Percentiles rank a stretch among this genome's conserved stretches.
Evolutionary conservation across 371 early-diverging fungal genomes (phyloP).

Genomic region (Rhizopus microsporus): DNA sequence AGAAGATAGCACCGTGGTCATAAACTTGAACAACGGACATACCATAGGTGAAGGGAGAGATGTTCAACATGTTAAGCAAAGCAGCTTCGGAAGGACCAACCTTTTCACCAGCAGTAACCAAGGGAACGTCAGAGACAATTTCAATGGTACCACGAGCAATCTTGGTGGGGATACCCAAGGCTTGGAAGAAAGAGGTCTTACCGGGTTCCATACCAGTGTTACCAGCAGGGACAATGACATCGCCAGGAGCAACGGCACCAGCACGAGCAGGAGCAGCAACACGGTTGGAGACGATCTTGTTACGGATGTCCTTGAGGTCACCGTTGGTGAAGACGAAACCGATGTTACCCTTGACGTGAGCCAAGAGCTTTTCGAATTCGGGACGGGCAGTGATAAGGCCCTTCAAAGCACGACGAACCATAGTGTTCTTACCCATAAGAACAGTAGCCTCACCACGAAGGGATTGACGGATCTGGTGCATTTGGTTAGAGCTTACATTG

Average conservation of each 20-base stretch:
- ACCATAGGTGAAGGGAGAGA: slow-evolving; percentile 99
- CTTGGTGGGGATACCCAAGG: slow-evolving; percentile 99
- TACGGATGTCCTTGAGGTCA: slow-evolving; percentile 95
- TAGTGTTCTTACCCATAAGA: slow-evolving; percentile 99
- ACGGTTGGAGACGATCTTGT: slow-evolving; percentile 90
- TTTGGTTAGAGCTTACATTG: slow-evolving; percentile 99
- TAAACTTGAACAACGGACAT: slow-evolving; percentile 93
- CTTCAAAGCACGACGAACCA: slow-evolving; percentile 97
- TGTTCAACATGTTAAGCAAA: slow-evolving; percentile 98
- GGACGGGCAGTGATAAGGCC: slow-evolving; percentile 80
- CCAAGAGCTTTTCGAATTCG: slow-evolving; percentile 84
- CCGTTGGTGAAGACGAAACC: slow-evolving; percentile 99
- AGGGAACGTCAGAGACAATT: slow-evolving; percentile 95
- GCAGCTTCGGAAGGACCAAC: slow-evolving; percentile 99
- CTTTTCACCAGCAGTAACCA: slow-evolving; percentile 89
- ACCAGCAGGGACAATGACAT: slow-evolving; percentile 96
- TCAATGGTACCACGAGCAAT: slow-evolving; percentile 99
- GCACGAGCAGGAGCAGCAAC: slow-evolving; percentile 99
- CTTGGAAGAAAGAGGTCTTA: slow-evolving; percentile 99
- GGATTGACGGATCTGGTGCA: slow-evolving; percentile 97
- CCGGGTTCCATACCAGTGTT: slow-evolving; percentile 99
- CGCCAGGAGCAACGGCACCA: slow-evolving; percentile 96
- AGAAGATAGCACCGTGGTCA: slow-evolving; percentile 94
- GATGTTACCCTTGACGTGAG: slow-evolving; percentile 94
- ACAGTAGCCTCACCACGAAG: slow-evolving; percentile 94